Evolutionary conservation across 371 early-diverging fungal genomes (phyloP).

Genomic region (Encephalitozoon intestinalis): DNA sequence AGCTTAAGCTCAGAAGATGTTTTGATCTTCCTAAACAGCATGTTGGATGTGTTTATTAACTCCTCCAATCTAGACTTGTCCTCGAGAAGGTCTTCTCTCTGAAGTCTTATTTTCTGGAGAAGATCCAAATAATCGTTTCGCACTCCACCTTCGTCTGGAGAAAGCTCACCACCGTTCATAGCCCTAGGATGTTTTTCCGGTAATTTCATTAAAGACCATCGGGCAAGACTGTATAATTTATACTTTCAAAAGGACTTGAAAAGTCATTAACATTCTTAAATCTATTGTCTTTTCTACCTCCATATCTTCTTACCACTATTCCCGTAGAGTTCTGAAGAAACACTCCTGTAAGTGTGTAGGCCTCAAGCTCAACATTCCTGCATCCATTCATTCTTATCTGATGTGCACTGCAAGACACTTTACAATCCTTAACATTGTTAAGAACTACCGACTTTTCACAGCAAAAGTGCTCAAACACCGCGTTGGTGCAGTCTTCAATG

Average conservation of each 20-base stretch:
- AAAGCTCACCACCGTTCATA: not conserved
- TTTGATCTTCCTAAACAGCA: constrained; percentile 34
- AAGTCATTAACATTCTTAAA: constrained; percentile 22
- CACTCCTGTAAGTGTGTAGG: constrained; percentile 10
- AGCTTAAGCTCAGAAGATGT: constrained; percentile 47
- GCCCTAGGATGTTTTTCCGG: not conserved
- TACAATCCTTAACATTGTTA: constrained; percentile 15
- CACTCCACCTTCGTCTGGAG: not conserved
- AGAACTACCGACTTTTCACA: constrained; percentile 8
- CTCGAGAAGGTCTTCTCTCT: constrained; percentile 38
- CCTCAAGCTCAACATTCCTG: constrained; percentile 7
- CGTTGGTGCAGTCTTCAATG: not conserved
- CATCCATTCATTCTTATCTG: constrained; percentile 36
- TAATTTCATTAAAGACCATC: not conserved
- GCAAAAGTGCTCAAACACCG: not conserved
- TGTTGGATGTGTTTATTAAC: constrained; percentile 39
- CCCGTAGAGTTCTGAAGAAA: constrained; percentile 2
- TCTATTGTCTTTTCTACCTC: not conserved
- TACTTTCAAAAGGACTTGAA: constrained; percentile 15
- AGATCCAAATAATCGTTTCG: constrained; percentile 43
- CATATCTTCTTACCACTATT: constrained; percentile 9
- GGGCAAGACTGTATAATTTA: constrained; percentile 15
- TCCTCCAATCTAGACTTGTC: constrained; percentile 18
- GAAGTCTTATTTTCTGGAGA: constrained; percentile 29
- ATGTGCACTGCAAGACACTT: constrained; percentile 9